Evolutionary conservation across 345 rosid genomes (phyloP).

Genomic region (Leavenworthia alabamica): DNA sequence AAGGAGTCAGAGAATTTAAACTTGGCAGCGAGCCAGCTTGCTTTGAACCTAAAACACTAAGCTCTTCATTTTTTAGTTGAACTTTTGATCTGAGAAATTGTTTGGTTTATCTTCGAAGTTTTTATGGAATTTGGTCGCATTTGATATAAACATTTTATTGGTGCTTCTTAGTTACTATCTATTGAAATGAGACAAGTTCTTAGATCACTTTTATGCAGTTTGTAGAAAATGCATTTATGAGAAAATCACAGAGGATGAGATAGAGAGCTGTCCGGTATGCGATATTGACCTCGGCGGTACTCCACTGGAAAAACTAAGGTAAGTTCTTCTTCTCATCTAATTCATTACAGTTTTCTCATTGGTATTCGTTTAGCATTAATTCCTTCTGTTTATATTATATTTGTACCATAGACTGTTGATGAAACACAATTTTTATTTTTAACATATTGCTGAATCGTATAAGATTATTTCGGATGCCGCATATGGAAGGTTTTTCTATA

Average conservation of each 20-base stretch:
- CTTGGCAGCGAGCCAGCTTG: conserved; percentile 9
- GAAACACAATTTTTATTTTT: too few species aligned
- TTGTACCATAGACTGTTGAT: too few species aligned
- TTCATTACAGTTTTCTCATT: neutral
- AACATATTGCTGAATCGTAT: too few species aligned
- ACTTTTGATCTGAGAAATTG: neutral
- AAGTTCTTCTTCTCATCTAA: conserved; percentile 13
- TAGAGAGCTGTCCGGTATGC: conserved; percentile 78
- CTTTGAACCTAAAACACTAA: neutral
- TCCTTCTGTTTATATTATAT: too few species aligned
- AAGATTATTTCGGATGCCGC: too few species aligned
- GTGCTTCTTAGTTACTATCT: neutral
- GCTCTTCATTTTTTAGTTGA: neutral
- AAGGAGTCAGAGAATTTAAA: neutral
- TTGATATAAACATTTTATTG: neutral
- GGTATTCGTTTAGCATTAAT: too few species aligned
- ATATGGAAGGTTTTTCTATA: neutral
- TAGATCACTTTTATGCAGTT: conserved; percentile 39
- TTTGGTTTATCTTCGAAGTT: neutral
- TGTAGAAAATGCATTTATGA: conserved; percentile 84
- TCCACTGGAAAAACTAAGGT: conserved; percentile 89
- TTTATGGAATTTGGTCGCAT: neutral
- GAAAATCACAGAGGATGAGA: conserved; percentile 68
- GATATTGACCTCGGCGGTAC: conserved; percentile 68
- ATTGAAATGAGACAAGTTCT: conserved; percentile 1